phyloP scores from a whole-genome alignment of 176 grass and related monocot genomes.

The Saccharum spontaneum region DNA sequence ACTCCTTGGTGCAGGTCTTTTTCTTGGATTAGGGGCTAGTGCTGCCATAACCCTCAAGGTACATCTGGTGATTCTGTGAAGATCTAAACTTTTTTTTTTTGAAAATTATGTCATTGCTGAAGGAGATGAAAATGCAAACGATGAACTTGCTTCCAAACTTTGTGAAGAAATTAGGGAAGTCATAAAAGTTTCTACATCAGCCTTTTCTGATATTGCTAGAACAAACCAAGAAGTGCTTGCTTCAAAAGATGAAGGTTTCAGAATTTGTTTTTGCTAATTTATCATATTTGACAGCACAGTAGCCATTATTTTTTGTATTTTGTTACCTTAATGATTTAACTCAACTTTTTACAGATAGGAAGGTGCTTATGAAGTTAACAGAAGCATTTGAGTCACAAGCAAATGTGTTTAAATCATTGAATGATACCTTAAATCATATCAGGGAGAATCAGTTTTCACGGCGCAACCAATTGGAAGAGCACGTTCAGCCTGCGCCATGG shows the following conservation, averaged over 20 bases:
- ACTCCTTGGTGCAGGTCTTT: conserved; percentile 67
- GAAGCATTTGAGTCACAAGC: conserved; percentile 74
- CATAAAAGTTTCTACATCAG: conserved; percentile 64
- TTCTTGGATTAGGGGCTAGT: conserved; percentile 61
- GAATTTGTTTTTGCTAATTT: conserved; percentile 19
- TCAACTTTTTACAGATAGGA: conserved; percentile 55
- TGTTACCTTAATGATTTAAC: conserved; percentile 1
- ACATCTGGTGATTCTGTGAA: conserved; percentile 18
- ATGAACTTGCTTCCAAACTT: conserved; percentile 54
- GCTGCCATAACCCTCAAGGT: conserved; percentile 70
- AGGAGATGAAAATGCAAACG: conserved; percentile 61
- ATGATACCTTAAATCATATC: conserved; percentile 55
- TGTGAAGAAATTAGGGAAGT: conserved; percentile 77
- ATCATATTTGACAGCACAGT: background rate
- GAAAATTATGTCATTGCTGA: conserved; percentile 36
- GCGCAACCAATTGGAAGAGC: conserved; percentile 46
- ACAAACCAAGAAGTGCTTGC: conserved; percentile 75
- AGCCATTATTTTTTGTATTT: conserved; percentile 1
- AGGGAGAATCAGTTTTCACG: conserved; percentile 54
- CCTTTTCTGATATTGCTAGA: conserved; percentile 69
- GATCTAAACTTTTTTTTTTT: background rate
- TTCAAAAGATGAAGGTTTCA: conserved; percentile 82
- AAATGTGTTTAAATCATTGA: conserved; percentile 79
- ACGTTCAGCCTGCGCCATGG: conserved; percentile 51
- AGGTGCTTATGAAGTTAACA: conserved; percentile 68